Percentiles rank a stretch among this genome's conserved stretches.
Evolutionary conservation across 2,329 filamentous ascomycete species (phyloP).

Genomic region (Neonectria hederae): DNA sequence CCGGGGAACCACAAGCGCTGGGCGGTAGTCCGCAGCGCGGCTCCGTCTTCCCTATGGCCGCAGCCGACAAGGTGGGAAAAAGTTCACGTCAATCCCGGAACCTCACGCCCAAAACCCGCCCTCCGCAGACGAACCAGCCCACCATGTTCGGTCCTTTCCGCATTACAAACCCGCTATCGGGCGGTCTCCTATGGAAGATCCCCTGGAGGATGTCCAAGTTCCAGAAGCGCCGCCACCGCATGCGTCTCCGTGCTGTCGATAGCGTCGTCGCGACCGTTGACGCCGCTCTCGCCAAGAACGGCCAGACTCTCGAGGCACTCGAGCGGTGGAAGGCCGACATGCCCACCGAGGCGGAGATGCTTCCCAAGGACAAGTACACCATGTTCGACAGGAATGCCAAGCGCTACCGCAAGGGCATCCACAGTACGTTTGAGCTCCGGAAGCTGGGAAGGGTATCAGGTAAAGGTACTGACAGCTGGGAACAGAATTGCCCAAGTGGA

Average conservation of each 20-base stretch:
- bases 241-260: conserved; percentile 86
- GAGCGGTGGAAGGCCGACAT: conserved; percentile 95
- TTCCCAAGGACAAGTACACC: conserved; percentile 96
- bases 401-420: conserved; percentile 95
- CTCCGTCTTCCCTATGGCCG: conserved; percentile 21
- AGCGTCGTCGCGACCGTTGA: conserved; percentile 85
- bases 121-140: conserved; percentile 21
- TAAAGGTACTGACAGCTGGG: conserved; percentile 31
- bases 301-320: conserved; percentile 77
- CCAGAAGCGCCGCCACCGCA: conserved; percentile 88
- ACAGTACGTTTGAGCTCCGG: conserved; percentile 72
- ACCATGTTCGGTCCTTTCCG: conserved; percentile 88
- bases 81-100: conserved; percentile 34
- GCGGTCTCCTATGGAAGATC: conserved; percentile 94
- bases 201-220: conserved; percentile 94
- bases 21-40: conserved; percentile 25
- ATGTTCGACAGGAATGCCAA: conserved; percentile 97
- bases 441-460: neutral
- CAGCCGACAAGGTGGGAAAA: conserved; percentile 28
- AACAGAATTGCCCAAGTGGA: conserved; percentile 89
- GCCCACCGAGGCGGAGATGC: conserved; percentile 95
- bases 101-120: conserved; percentile 18
- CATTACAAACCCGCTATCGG: conserved; percentile 77
- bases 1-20: conserved; percentile 21
- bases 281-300: conserved; percentile 77